Base-by-base conservation (phyloP, 2,329 filamentous ascomycete species). In the Ampelomyces quisqualis region DNA sequence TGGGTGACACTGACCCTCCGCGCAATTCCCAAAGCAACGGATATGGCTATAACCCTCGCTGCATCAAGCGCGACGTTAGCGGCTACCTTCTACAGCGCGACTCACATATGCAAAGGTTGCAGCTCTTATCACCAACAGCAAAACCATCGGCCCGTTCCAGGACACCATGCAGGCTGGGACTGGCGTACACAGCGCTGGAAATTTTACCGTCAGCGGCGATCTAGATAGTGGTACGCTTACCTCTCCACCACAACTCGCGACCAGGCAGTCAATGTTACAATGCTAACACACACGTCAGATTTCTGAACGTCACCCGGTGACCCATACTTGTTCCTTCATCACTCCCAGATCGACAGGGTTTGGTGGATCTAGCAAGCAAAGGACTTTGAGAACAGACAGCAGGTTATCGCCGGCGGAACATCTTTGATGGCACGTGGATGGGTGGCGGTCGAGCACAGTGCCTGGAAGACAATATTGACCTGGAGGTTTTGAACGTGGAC, bases 361-460 rank as follows among this genome's bases (percentile, higher is more conserved):
- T 77, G 70, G 69, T 73, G 68, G 65, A 73, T 73, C 34, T 78
- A 75, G 75, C 74, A 78, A 56, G 71, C 67, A 29, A 61, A 72
- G 28, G 66, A 75, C 45, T 64, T 63, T 35, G 47, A 56, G 29
- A 62, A 65, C 14, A 62, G 74, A 5, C 64, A 68, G 41, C 56
- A 67, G 40, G 64, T 64, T 29, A 72, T 77, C 45, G 62, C 62
- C 2, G 61, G 61, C 11, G 74, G 74, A 3, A 76, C 73, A 9
- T 67, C 56, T 9, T 76, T 74, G 22, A 65, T 73, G 19, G 53
- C 54, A 8, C 50, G 53, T 20, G 51, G 53, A 65, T 73, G 19
- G 53, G 55, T 10, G 51, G 53, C 19, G 51, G 53, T 7, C 47
- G 38, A 18, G 35, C 34, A 19, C 53, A 58, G 39, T 55, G 34